A percentile compares a stretch with the other conserved stretches of the same genome.
phyloP scores from a whole-genome alignment of 306 rosid species.

The Senna tora region DNA sequence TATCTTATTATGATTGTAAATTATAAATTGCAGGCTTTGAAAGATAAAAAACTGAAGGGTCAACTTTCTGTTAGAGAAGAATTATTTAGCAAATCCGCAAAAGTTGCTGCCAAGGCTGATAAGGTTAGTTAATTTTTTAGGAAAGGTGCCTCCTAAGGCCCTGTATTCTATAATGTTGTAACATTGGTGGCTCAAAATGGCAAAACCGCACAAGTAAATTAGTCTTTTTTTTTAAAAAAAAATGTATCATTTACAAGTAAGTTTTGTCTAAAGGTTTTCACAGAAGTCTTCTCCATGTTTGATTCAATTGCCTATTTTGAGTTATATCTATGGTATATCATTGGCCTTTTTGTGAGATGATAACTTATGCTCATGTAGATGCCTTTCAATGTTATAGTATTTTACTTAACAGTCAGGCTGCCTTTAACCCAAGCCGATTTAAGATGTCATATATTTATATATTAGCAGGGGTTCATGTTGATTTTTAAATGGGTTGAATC shows the following conservation, averaged over 20 bases:
- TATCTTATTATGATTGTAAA: slow-evolving; percentile 6
- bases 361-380: neutral
- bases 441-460: neutral
- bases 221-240: neutral
- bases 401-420: slow-evolving; percentile 17
- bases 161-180: too few species aligned
- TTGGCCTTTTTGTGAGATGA: slow-evolving; percentile 13
- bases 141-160: neutral
- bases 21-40: slow-evolving; percentile 54
- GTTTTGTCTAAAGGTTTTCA: neutral
- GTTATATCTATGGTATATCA: slow-evolving; percentile 8
- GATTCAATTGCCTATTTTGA: slow-evolving; percentile 15
- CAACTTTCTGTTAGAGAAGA: slow-evolving; percentile 67
- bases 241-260: neutral
- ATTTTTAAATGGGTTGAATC: slow-evolving; percentile 16
- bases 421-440: neutral
- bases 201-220: neutral
- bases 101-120: slow-evolving; percentile 78
- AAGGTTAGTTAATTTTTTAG: slow-evolving; percentile 52
- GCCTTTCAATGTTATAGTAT: neutral
- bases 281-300: neutral
- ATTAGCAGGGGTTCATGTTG: neutral
- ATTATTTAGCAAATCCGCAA: slow-evolving; percentile 67
- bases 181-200: neutral
- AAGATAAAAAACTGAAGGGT: slow-evolving; percentile 77